These are phyloP conservation scores for Rasamsonia emersonii DNA, from an alignment of 2,329 filamentous ascomycete species.

Conservation along the genomic window DNA sequence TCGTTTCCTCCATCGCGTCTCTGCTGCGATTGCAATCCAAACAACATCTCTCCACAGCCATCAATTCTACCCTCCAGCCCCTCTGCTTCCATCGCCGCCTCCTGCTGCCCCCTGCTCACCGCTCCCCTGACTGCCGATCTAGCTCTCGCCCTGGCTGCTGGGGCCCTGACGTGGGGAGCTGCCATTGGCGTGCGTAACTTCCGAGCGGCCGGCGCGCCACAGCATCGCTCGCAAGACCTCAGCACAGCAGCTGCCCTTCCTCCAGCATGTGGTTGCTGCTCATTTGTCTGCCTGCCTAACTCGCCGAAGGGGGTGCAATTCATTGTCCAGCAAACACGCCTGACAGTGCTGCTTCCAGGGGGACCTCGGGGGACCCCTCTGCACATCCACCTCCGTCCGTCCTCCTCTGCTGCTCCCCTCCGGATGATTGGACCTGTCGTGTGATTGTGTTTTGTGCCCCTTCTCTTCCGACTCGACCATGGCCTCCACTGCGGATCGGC, in stretches of 20 bases:
- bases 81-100: no score
- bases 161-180: slow-evolving; percentile 22
- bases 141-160: no score
- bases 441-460: slow-evolving; percentile 25
- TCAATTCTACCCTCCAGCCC: no score
- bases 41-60: no score
- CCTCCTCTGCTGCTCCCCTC: slow-evolving; percentile 1
- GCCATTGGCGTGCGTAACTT: slow-evolving; percentile 17
- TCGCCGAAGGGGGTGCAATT: background rate
- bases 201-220: slow-evolving; percentile 10
- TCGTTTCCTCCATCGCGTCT: no score
- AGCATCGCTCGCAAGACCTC: slow-evolving; percentile 15
- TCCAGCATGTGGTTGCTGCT: slow-evolving; percentile 10
- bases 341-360: slow-evolving; percentile 2
- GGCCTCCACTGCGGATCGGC: slow-evolving; percentile 11
- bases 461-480: slow-evolving; percentile 11
- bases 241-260: slow-evolving; percentile 1
- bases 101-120: no score
- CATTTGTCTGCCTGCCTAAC: slow-evolving; percentile 7
- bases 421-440: slow-evolving; percentile 11
- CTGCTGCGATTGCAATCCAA: no score
- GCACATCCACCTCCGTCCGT: slow-evolving; percentile 3
- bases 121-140: no score
- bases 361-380: slow-evolving; percentile 3
- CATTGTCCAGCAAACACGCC: slow-evolving; percentile 1